These are phyloP conservation scores for Sarcomyxa edulis DNA, from an alignment of 768 basidiomycete species.

Conservation along the genomic window DNA sequence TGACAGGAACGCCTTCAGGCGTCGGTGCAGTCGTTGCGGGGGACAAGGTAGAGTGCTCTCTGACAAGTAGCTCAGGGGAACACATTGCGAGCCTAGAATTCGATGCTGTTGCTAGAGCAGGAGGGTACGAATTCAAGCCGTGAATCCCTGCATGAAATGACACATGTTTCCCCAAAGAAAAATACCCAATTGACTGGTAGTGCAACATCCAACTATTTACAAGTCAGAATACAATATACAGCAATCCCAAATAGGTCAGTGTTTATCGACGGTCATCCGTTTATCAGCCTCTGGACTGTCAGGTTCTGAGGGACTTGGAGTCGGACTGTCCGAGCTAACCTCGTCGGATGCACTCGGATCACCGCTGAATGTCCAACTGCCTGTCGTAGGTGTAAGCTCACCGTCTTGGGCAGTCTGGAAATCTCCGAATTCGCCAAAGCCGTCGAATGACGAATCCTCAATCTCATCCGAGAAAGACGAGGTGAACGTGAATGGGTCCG, in stretches of 20 bases:
- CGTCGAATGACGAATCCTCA: conserved; percentile 62
- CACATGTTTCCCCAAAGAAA: too few relatives aligned
- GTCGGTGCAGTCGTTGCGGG: conserved; percentile 76
- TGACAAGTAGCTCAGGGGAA: conserved; percentile 45
- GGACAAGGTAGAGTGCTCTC: conserved; percentile 71
- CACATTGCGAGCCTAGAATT: conserved; percentile 63
- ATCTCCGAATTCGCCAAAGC: conserved; percentile 79
- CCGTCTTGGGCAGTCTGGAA: conserved; percentile 53
- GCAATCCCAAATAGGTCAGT: too few relatives aligned
- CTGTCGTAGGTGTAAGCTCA: conserved; percentile 55
- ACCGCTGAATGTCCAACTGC: conserved; percentile 67
- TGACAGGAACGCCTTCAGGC: conserved; percentile 91
- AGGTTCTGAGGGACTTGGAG: not conserved
- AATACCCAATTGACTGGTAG: too few relatives aligned
- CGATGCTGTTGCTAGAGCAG: conserved; percentile 55
- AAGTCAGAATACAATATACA: too few relatives aligned
- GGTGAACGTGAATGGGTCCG: conserved; percentile 55
- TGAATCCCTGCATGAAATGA: too few relatives aligned
- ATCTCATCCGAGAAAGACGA: conserved; percentile 60
- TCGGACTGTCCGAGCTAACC: conserved; percentile 15
- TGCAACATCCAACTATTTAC: not conserved
- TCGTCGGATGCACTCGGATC: conserved; percentile 25
- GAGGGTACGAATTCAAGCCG: conserved; percentile 46
- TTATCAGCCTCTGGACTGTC: conserved; percentile 1
- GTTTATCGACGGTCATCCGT: too few relatives aligned